Evolutionary conservation across 257 asterid genomes (phyloP).

Genomic region (Thymus quinquecostatus): DNA sequence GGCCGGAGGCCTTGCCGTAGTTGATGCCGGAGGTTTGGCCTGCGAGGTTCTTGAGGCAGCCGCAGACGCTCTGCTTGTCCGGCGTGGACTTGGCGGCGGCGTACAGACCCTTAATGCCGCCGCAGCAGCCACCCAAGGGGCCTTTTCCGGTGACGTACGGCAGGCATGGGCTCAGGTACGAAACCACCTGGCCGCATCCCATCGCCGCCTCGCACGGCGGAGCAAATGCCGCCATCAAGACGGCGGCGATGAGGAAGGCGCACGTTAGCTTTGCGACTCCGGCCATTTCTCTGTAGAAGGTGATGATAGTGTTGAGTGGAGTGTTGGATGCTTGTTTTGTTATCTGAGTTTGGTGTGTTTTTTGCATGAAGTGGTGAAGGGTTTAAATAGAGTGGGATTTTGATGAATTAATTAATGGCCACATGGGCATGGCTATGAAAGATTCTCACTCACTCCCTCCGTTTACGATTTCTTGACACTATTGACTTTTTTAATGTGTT

Average conservation of each 20-base stretch:
- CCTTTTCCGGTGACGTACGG: slow-evolving; percentile 40
- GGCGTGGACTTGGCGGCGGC: slow-evolving; percentile 21
- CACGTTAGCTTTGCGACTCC: slow-evolving; percentile 26
- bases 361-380: background rate
- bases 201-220: slow-evolving; percentile 40
- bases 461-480: too few species aligned
- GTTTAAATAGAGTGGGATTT: slow-evolving; percentile 18
- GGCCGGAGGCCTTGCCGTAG: slow-evolving; percentile 29
- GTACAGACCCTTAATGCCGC: slow-evolving; percentile 25
- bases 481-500: too few species aligned
- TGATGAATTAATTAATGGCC: background rate
- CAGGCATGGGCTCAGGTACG: slow-evolving; percentile 37
- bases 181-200: slow-evolving; percentile 38
- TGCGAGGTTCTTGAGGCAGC: slow-evolving; percentile 33
- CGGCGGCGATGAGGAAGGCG: slow-evolving; percentile 27
- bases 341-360: background rate
- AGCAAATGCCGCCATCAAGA: slow-evolving; percentile 30
- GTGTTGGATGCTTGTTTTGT: background rate
- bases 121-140: slow-evolving; percentile 31
- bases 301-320: background rate
- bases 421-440: too few species aligned
- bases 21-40: background rate
- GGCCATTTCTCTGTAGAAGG: slow-evolving; percentile 19
- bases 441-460: too few species aligned
- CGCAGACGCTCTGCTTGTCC: slow-evolving; percentile 36